Base-by-base conservation (phyloP, 208 protist species). In the Trypanosoma avium region DNA sequence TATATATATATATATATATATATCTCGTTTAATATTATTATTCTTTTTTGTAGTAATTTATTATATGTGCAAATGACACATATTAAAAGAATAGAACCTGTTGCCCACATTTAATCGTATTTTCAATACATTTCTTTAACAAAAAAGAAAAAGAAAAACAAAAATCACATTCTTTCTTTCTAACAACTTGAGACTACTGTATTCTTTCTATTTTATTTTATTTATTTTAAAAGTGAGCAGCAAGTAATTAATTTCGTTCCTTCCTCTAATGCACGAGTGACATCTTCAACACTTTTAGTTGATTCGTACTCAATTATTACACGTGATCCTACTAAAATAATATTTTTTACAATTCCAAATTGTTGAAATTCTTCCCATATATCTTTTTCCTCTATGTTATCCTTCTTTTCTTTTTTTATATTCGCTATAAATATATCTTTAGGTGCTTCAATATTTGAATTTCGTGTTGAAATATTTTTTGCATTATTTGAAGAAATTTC, bases 361-460 rank as follows among this genome's bases (percentile, higher is more conserved):
- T 47, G 45, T 15, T 17, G 6, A 43, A 72, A 72, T n/a, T 72
- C 66, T 36, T 63, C 38, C 46, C 56, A 72, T 27, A 72, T 42
- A 27, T 32, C 10, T 33, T 40, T 8, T 19, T 50, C 48, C 21
- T 38, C 26, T 0, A 33, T 21, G 1, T 56, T 19, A 9, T 49
- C 26, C n/a, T n/a, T n/a, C n/a, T n/a, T n/a, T n/a, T n/a, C n/a
- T n/a, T n/a, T n/a, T n/a, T n/a, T n/a, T n/a, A n/a, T n/a, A n/a
- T n/a, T n/a, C n/a, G n/a, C n/a, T n/a, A n/a, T n/a, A n/a, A n/a
- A n/a, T n/a, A n/a, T n/a, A n/a, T n/a, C n/a, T n/a, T n/a, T n/a
- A n/a, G n/a, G n/a, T n/a, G n/a, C n/a, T n/a, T n/a, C n/a, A n/a
- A n/a, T n/a, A n/a, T n/a, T n/a, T n/a, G n/a, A n/a, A n/a, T n/a